Conservation (phyloP, 78 protist genomes). For the Dictyostelium capitatum region DNA sequence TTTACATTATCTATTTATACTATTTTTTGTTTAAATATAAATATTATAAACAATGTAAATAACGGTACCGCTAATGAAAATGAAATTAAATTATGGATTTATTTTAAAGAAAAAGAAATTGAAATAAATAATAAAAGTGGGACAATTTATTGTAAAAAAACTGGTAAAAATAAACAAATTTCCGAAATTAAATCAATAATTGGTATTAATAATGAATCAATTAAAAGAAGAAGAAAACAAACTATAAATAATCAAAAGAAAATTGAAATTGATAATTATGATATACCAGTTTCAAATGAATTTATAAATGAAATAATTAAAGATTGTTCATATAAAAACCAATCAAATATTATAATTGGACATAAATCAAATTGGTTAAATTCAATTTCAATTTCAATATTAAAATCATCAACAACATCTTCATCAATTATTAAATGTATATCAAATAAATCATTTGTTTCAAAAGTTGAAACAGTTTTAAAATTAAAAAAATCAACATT, state of each 20-base stretch:
- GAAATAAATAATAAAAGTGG: neutral
- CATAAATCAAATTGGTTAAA: slow-evolving; percentile 59
- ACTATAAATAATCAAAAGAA: neutral
- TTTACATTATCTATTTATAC: too few relatives aligned
- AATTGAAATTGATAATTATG: neutral
- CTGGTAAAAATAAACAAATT: too few relatives aligned
- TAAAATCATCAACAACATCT: neutral
- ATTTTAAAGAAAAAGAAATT: neutral
- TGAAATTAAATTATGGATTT: slow-evolving; percentile 6
- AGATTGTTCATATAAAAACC: neutral
- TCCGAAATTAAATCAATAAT: neutral
- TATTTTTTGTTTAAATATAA: too few relatives aligned
- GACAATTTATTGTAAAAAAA: neutral
- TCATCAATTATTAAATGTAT: slow-evolving; percentile 24
- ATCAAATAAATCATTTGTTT: neutral
- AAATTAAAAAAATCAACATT: neutral
- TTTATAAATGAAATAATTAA: neutral
- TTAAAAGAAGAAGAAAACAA: slow-evolving; percentile 23
- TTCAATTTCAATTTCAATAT: slow-evolving; percentile 27
- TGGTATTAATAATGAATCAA: neutral
- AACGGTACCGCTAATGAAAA: too few relatives aligned
- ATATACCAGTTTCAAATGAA: slow-evolving; percentile 35
- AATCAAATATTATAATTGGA: neutral
- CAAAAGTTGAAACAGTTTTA: slow-evolving; percentile 27
- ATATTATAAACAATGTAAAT: too few relatives aligned